Evolutionary conservation across 345 rosid genomes (phyloP).

Genomic region (Eucalyptus microcorys): DNA sequence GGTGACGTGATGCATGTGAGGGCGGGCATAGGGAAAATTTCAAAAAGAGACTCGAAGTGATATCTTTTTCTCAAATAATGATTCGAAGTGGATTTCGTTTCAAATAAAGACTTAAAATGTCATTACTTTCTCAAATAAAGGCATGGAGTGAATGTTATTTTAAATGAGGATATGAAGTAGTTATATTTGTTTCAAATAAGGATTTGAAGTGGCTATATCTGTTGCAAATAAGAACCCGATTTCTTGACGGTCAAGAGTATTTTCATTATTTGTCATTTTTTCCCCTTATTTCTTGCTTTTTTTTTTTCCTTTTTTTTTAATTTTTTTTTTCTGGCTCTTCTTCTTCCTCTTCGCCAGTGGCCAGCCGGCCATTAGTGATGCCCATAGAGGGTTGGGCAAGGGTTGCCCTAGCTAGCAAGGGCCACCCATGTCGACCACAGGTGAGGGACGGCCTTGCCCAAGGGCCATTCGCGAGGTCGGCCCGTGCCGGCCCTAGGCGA

Average conservation of each 20-base stretch:
- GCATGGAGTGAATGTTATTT: too few species aligned
- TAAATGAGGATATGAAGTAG: fast-evolving
- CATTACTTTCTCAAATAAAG: fast-evolving
- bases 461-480: fast-evolving
- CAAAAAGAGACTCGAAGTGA: fast-evolving
- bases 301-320: too few species aligned
- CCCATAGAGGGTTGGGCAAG: fast-evolving
- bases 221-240: fast-evolving
- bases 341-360: fast-evolving
- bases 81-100: fast-evolving
- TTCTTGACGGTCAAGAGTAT: too few species aligned
- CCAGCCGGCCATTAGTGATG: fast-evolving
- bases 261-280: too few species aligned
- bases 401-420: too few species aligned
- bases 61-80: fast-evolving
- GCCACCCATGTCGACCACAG: fast-evolving
- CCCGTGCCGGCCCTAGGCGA: fast-evolving
- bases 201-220: fast-evolving
- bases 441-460: fast-evolving
- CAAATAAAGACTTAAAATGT: fast-evolving
- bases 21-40: fast-evolving
- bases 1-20: neutral
- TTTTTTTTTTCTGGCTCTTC: fast-evolving
- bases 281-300: fast-evolving
- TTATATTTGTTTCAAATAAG: too few species aligned